Percentiles rank a stretch among this genome's conserved stretches.
These are phyloP conservation scores for Cryptosporidium sp. DNA, from an alignment of 169 alveolate species.

Conservation along the genomic window DNA sequence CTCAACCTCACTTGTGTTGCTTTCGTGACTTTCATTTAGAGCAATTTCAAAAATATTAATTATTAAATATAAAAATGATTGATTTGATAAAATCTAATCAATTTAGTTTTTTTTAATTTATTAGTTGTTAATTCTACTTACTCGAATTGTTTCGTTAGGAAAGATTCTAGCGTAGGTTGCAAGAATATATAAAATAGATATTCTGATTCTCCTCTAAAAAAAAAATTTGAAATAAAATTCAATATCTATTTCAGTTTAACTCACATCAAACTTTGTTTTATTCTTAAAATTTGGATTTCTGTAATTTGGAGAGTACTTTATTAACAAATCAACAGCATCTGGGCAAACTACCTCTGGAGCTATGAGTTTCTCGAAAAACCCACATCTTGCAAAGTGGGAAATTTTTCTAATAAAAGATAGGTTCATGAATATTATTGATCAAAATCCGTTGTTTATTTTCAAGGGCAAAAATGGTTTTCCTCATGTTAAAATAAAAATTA, in stretches of 20 bases:
- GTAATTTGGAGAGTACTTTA: constrained; percentile 5
- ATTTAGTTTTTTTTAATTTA: not conserved
- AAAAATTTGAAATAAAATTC: not conserved
- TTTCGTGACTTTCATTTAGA: constrained; percentile 23
- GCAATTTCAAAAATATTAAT: constrained; percentile 20
- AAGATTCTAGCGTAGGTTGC: constrained; percentile 4
- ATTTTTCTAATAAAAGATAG: constrained; percentile 3
- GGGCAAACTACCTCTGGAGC: constrained; percentile 55
- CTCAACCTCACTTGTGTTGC: constrained; percentile 40
- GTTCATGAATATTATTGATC: constrained; percentile 14
- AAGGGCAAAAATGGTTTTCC: too few relatives aligned
- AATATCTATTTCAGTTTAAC: not conserved
- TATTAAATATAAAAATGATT: constrained; percentile 26
- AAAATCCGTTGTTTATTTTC: not conserved
- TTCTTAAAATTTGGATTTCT: not conserved
- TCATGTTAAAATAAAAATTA: too few relatives aligned
- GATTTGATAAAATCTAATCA: constrained; percentile 56
- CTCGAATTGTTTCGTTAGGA: constrained; percentile 42
- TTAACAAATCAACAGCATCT: constrained; percentile 36
- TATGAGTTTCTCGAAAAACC: constrained; percentile 37
- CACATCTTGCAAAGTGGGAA: constrained; percentile 69
- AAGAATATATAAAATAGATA: constrained; percentile 28
- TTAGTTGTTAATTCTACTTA: not conserved
- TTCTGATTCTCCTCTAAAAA: constrained; percentile 24
- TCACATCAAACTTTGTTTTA: not conserved